These are phyloP conservation scores for Aschersonia sp. DNA, from an alignment of 2,329 filamentous ascomycete species.

Conservation along the genomic window DNA sequence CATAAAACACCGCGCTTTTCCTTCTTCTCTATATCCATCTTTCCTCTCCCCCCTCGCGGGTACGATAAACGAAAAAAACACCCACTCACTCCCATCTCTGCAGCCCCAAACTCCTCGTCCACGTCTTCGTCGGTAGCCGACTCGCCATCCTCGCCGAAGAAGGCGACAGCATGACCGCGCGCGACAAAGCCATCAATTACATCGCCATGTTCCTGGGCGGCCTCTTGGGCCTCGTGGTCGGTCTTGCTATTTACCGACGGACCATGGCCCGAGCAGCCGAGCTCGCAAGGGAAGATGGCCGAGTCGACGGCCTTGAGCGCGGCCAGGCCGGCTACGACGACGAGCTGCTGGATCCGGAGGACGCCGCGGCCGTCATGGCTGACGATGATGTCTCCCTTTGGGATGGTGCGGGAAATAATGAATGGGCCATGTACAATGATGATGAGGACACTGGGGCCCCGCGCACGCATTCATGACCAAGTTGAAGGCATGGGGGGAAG, in stretches of 20 bases:
- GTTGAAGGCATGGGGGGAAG: no score
- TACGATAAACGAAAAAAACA: background rate
- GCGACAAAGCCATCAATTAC: slow-evolving; percentile 74
- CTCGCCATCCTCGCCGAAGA: slow-evolving; percentile 72
- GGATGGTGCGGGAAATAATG: slow-evolving; percentile 24
- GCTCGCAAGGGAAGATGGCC: slow-evolving; percentile 30
- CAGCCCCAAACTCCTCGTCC: slow-evolving; percentile 75
- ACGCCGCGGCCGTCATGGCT: slow-evolving; percentile 39
- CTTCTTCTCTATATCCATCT: background rate
- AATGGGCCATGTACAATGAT: slow-evolving; percentile 19
- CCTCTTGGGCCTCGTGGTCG: slow-evolving; percentile 58
- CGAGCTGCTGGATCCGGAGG: slow-evolving; percentile 29
- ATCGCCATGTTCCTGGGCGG: slow-evolving; percentile 61
- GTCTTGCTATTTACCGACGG: slow-evolving; percentile 69
- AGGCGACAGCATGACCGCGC: slow-evolving; percentile 66
- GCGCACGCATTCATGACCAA: no score
- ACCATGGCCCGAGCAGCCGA: slow-evolving; percentile 50
- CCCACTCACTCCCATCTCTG: no score
- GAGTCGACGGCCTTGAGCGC: slow-evolving; percentile 12
- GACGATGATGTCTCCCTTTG: slow-evolving; percentile 46
- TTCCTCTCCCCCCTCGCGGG: background rate
- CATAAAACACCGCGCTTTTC: background rate
- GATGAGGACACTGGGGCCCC: slow-evolving; percentile 8
- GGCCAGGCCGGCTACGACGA: slow-evolving; percentile 27
- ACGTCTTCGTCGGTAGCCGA: slow-evolving; percentile 81